Percentiles rank a stretch among this genome's conserved stretches.
These are phyloP conservation scores for Artemisia argyi DNA, from an alignment of 129 eudicot genomes.

Conservation along the genomic window DNA sequence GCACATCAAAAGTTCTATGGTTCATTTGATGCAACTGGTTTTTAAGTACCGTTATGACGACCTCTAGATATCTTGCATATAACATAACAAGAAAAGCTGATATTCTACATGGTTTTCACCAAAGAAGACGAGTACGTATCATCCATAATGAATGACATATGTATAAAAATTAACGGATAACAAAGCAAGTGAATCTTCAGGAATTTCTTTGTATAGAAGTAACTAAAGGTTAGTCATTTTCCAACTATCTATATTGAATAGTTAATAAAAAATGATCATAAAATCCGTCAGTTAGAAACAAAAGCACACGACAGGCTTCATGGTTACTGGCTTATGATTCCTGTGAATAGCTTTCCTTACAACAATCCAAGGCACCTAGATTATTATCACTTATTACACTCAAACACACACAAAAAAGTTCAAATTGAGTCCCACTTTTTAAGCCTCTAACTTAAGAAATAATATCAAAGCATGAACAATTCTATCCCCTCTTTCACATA, in stretches of 20 bases:
- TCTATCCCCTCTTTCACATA: no score
- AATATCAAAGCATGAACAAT: no score
- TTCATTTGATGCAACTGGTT: neutral
- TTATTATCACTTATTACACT: neutral
- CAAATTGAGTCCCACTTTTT: neutral
- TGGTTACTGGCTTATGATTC: slow-evolving; percentile 4
- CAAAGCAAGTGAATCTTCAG: neutral
- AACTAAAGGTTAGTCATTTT: neutral
- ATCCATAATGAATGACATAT: neutral
- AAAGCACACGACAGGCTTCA: neutral
- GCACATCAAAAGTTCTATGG: no score
- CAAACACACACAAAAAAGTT: neutral
- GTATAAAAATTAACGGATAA: neutral
- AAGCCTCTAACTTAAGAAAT: no score
- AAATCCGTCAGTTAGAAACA: neutral
- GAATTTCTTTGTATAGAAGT: neutral
- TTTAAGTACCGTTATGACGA: neutral
- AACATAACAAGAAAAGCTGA: no score
- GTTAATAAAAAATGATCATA: neutral
- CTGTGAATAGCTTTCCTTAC: neutral
- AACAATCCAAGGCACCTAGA: neutral
- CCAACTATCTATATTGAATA: neutral
- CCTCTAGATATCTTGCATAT: no score
- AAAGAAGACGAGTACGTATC: neutral
- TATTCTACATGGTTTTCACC: no score